phyloP scores from a whole-genome alignment of 1,139 yeast genomes.

The Zygosaccharomyces pseudobailii region DNA sequence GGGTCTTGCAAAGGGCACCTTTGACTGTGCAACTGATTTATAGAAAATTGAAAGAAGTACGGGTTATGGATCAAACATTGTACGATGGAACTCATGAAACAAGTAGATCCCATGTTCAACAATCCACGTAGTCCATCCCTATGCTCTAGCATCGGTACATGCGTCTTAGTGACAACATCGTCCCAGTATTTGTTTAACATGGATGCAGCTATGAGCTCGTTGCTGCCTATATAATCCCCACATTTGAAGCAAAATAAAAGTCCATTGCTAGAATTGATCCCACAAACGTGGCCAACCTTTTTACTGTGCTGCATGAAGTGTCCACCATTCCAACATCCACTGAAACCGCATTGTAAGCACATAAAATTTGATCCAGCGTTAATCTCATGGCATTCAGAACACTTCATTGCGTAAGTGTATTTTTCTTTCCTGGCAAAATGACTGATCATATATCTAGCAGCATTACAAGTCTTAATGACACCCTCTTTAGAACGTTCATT shows the following conservation, averaged over 20 bases:
- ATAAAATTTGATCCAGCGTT: constrained; percentile 50
- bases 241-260: constrained; percentile 74
- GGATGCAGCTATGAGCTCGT: constrained; percentile 22
- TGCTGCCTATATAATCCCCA: constrained; percentile 61
- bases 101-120: constrained; percentile 92
- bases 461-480: constrained; percentile 27
- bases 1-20: constrained; percentile 27
- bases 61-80: constrained; percentile 91
- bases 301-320: constrained; percentile 65
- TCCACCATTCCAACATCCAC: constrained; percentile 59
- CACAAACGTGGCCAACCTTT: constrained; percentile 64
- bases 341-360: constrained; percentile 80
- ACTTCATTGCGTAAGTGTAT: constrained; percentile 22
- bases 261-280: constrained; percentile 45
- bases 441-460: constrained; percentile 23
- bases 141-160: constrained; percentile 56
- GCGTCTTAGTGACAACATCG: constrained; percentile 34
- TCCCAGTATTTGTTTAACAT: constrained; percentile 27
- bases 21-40: constrained; percentile 38
- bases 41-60: constrained; percentile 66
- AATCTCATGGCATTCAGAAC: constrained; percentile 32
- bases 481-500: constrained; percentile 27
- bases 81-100: constrained; percentile 87
- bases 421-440: constrained; percentile 22
- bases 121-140: constrained; percentile 79